A percentile compares a stretch with the other conserved stretches of the same genome.
Conservation (phyloP, 2,329 filamentous ascomycete genomes). For the Cylindrodendrum hubeiense region DNA sequence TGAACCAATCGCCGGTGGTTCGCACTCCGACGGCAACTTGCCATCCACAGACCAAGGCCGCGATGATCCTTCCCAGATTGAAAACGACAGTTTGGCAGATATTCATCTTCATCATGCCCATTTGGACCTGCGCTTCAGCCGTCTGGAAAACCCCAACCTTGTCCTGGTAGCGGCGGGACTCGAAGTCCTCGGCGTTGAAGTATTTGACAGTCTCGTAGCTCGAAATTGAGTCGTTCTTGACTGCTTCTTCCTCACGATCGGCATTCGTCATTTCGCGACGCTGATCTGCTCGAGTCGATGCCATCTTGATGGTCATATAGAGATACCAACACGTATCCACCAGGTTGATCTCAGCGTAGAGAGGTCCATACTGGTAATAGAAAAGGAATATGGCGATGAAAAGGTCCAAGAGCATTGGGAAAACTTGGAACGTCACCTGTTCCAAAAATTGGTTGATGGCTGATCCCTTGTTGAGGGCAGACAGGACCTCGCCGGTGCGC, state of each 20-base stretch:
- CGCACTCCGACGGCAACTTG: conserved; percentile 78
- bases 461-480: conserved; percentile 94
- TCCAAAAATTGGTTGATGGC: conserved; percentile 98
- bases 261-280: conserved; percentile 95
- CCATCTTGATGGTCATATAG: conserved; percentile 96
- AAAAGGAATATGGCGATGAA: conserved; percentile 85
- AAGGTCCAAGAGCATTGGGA: conserved; percentile 94
- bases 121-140: conserved; percentile 81
- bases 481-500: conserved; percentile 95
- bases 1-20: conserved; percentile 78
- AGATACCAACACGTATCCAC: conserved; percentile 97
- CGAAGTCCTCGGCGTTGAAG: conserved; percentile 86
- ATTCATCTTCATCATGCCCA: conserved; percentile 84
- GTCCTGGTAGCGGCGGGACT: conserved; percentile 78
- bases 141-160: conserved; percentile 79
- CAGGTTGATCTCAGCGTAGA: conserved; percentile 90
- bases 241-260: conserved; percentile 93
- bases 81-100: conserved; percentile 85
- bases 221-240: conserved; percentile 98
- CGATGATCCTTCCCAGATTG: conserved; percentile 79
- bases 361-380: conserved; percentile 70
- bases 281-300: conserved; percentile 90
- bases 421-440: conserved; percentile 94
- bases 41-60: conserved; percentile 80
- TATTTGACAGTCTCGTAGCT: conserved; percentile 98